Evolutionary conservation across 192 early-diverging fungal species (phyloP).

Genomic region (Rhizoclosmatium globosum): DNA sequence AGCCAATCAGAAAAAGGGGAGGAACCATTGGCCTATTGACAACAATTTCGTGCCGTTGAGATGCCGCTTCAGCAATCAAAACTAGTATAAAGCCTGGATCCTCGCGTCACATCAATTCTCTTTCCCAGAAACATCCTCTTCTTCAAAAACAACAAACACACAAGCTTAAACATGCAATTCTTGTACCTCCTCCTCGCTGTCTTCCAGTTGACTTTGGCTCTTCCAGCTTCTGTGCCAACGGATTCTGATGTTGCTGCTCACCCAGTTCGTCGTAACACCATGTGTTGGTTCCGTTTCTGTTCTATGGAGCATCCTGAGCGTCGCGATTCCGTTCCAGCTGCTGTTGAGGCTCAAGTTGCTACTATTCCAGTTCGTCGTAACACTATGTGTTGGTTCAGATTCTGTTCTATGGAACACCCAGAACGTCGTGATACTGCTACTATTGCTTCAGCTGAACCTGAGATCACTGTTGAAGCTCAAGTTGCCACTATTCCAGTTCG

Average conservation of each 20-base stretch:
- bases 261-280: neutral
- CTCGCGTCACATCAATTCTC: neutral
- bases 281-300: neutral
- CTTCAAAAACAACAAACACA: neutral
- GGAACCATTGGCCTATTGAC: conserved; percentile 10
- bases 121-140: too few relatives aligned
- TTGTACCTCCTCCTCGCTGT: neutral
- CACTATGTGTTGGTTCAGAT: neutral
- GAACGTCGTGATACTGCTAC: neutral
- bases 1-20: neutral
- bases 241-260: neutral
- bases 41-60: neutral
- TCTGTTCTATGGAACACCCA: neutral
- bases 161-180: neutral
- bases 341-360: neutral
- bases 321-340: neutral
- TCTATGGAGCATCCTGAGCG: neutral
- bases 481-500: neutral
- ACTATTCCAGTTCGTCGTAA: neutral
- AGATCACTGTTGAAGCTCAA: neutral
- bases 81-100: neutral
- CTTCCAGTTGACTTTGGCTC: neutral
- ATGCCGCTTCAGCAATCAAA: neutral
- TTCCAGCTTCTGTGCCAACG: neutral
- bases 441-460: neutral